Base-by-base conservation (phyloP, 2,329 filamentous ascomycete genomes). In the Aspergillus ochraceus region DNA sequence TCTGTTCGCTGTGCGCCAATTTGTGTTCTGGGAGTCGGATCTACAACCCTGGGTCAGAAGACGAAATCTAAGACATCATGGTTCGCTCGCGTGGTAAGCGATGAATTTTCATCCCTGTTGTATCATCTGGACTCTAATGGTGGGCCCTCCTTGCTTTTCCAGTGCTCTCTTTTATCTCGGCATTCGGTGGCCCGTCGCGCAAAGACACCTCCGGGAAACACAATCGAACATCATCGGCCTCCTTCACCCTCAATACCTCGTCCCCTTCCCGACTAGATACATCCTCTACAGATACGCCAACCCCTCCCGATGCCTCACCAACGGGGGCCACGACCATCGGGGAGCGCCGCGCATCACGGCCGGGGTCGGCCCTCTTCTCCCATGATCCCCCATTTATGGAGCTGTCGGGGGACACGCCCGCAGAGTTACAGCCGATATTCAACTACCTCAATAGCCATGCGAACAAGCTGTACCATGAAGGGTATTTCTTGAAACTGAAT, bases 381-480 rank as follows among this genome's bases (percentile, higher is more conserved):
- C 93, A 93, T 77, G 89, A 92, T 68, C 91, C 92, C 71, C 90
- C 90, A 71, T 79, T 92, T 75, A 92, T 96, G 88, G 91, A 96
- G 71, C 84, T 95, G 64, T 87, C 86, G 71, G 84, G 89, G 67
- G 92, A 97, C 73, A 96, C 91, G 30, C 87, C 95, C 63, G 92
- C 95, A 42, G 95, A 99, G 82, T 83, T 99, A 63, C 90, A 92
- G 79, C 94, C 93, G 64, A 93, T 98, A 70, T 98, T 98, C 77
- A 91, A 87, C 61, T 95, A 92, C 72, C 84, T 99, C 66, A 98
- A 97, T 79, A 95, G 90, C 77, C 95, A 99, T 76, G 89, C 88
- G 59, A 97, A 97, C 77, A 98, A 98, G 79, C 81, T 98, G 58
- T 99, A 98, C 75, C 93, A 97, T 68, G 95, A 99, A 79, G 95